Evolutionary conservation across 1,284 basidiomycete genomes (phyloP).

Genomic region (Athelia sp.): DNA sequence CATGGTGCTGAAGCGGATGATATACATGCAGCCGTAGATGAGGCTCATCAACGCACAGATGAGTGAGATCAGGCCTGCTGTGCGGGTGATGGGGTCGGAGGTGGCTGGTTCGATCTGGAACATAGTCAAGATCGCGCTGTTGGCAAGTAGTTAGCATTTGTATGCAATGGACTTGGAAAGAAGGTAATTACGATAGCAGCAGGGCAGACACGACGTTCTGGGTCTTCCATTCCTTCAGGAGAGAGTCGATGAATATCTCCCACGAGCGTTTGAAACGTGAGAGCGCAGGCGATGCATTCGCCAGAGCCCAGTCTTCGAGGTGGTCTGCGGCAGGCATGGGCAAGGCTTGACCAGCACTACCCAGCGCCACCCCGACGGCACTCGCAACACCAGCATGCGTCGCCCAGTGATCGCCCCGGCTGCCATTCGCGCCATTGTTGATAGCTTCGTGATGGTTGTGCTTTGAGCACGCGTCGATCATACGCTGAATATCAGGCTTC

Average conservation of each 20-base stretch:
- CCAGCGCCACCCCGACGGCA: not conserved
- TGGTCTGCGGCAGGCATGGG: conserved; percentile 36
- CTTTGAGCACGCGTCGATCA: conserved; percentile 41
- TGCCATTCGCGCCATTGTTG: not conserved
- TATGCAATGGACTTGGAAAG: not conserved
- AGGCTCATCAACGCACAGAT: conserved; percentile 69
- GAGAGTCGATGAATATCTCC: conserved; percentile 66
- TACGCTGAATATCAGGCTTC: conserved; percentile 49
- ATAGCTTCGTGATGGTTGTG: not conserved
- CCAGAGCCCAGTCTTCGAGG: conserved; percentile 59
- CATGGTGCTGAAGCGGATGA: conserved; percentile 78
- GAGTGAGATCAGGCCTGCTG: conserved; percentile 60
- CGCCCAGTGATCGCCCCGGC: not conserved
- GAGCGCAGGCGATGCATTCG: conserved; percentile 53
- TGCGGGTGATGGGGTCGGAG: conserved; percentile 61
- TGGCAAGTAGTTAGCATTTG: conserved; percentile 1
- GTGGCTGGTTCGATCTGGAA: conserved; percentile 63
- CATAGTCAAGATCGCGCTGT: conserved; percentile 68
- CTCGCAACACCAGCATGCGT: not conserved
- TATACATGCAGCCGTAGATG: conserved; percentile 73
- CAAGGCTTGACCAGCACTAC: not conserved
- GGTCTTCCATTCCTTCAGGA: conserved; percentile 74
- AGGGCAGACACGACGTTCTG: conserved; percentile 71
- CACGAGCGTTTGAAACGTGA: conserved; percentile 65
- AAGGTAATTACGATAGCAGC: conserved; percentile 61